Evolutionary conservation across 805 yeast species (phyloP), one percentile per base, ranked within the genome.

Genomic region (Cyberlindnera lachancei): DNA sequence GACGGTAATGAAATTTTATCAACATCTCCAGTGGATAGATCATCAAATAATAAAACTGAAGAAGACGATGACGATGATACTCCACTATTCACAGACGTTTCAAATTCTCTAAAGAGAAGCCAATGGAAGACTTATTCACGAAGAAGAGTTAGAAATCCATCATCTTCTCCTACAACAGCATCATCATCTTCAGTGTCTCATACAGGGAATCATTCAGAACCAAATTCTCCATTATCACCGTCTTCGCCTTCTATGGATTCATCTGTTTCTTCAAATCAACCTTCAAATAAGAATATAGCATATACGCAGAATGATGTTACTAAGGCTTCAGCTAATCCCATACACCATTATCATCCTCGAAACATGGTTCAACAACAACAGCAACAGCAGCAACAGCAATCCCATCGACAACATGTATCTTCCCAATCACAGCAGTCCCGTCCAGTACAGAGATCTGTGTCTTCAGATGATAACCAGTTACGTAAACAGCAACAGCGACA

Each of bases 121-220:
- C 59, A 66, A 43, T 69, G 75, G 64, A 63, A 70, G 19, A 66
- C 74, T 1, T 70, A 70, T 44, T 59, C 71, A 40, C 57, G 63
- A 50, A 64, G 62, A 46, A 55, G 16, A 24, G n/a, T n/a, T n/a
- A n/a, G n/a, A n/a, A n/a, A n/a, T 15, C 14, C 18, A 21, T 13
- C 33, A 25, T 29, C 29, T 17, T 14, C 23, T 21, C 6, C 29
- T 16, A 20, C 34, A 35, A 15, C 37, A 28, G n/a, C 41, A 28
- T 9, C 35, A 17, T 25, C 36, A 22, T 5, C 24, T n/a, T 8
- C 15, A 22, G 24, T 22, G 13, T 12, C n/a, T n/a, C n/a, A n/a
- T n/a, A n/a, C n/a, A n/a, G n/a, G n/a, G n/a, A n/a, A n/a, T n/a
- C n/a, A n/a, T n/a, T n/a, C n/a, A n/a, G n/a, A n/a, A n/a, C n/a